These are phyloP conservation scores for Fusarium burgessii DNA, from an alignment of 2,329 filamentous ascomycete genomes.

Conservation along the genomic window DNA sequence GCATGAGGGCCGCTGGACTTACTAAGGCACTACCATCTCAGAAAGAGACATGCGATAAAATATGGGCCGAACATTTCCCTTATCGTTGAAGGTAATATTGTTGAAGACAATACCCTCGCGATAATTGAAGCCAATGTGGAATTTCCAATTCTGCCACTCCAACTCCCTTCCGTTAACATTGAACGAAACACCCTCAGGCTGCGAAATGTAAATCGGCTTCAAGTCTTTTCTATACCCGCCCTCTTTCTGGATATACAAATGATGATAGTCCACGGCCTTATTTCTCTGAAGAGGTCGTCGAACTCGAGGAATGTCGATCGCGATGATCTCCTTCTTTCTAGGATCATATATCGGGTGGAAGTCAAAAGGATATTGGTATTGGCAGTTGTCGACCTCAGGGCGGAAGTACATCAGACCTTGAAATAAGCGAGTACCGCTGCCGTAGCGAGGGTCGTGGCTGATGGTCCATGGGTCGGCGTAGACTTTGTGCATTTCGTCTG, in stretches of 20 bases:
- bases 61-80: conserved; percentile 78
- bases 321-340: conserved; percentile 80
- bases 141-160: conserved; percentile 92
- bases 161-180: conserved; percentile 76
- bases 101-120: conserved; percentile 90
- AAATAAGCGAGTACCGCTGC: conserved; percentile 81
- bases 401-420: conserved; percentile 97
- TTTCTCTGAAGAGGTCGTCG: conserved; percentile 77
- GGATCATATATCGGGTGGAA: conserved; percentile 94
- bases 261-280: conserved; percentile 82
- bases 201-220: conserved; percentile 89
- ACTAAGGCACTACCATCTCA: conserved; percentile 93
- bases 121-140: conserved; percentile 96
- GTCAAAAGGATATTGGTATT: conserved; percentile 92
- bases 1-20: neutral
- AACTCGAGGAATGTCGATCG: conserved; percentile 84
- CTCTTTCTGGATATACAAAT: conserved; percentile 75
- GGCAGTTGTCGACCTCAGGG: conserved; percentile 85
- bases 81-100: conserved; percentile 91
- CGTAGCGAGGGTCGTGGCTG: conserved; percentile 91
- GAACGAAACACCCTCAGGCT: conserved; percentile 91
- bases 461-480: conserved; percentile 98
- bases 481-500: conserved; percentile 91
- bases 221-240: conserved; percentile 82
- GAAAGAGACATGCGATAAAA: conserved; percentile 91